Base-by-base conservation (phyloP, 306 rosid species). In the Morella rubra region DNA sequence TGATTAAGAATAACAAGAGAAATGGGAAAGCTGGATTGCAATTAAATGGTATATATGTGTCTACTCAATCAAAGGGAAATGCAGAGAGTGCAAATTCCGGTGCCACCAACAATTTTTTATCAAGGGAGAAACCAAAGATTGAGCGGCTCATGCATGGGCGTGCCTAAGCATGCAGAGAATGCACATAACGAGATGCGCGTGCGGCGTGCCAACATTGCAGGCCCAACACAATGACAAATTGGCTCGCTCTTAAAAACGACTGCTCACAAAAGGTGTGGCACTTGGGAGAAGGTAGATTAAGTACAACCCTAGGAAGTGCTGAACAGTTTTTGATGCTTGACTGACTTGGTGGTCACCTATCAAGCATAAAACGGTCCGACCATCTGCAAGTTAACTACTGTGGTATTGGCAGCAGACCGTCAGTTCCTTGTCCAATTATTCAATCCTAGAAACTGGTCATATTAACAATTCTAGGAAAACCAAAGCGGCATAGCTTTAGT, bases 151-250 rank as follows among this genome's bases (percentile, higher is more conserved):
- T 69, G 85, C 78, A 74, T 81, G 87, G 40, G 75, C 37, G 76
- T 79, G 84, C 69, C 68, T 45, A 76, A 80, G 75, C 87, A 77
- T 65, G 89, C 81, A 84, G 6, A 46, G 41, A 37, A 55, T 65
- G 62, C 87, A 76, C 75, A 87, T 52, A 65, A 80, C 85, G 81
- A 81, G 71, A 77, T 80, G 79, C 83, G 87, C 95, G 78, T 87
- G 95, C 90, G 81, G 87, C 95, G 78, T 87, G 95, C 91, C 86
- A 70, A 69, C 80, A 61, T 56, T 71, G 45, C 75, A 76, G 58
- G 20, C 40, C 87, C 83, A 81, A 78, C 77, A 52, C 13, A 1
- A 76, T 8, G 19, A 42, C 68, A 82, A 70, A 75, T 74, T 58
- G 74, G 47, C 69, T 77, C 76, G 5, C 64, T 61, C 59, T 14